phyloP scores from a whole-genome alignment of 805 yeast species.

The Lachancea sp. region DNA sequence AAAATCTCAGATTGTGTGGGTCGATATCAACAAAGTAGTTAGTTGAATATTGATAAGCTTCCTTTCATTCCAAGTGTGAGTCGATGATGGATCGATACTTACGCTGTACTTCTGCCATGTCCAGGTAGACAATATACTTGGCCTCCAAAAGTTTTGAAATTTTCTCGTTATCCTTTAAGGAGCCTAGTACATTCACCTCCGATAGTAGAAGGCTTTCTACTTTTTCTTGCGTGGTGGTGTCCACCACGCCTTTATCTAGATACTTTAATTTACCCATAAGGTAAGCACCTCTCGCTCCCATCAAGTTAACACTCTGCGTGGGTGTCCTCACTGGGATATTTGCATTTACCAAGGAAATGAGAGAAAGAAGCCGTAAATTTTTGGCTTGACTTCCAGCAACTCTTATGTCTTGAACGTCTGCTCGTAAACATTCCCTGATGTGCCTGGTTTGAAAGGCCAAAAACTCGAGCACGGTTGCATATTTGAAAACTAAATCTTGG shows the following conservation, averaged over 20 bases:
- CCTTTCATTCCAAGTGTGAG: background rate
- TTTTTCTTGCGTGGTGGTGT: slow-evolving; percentile 4
- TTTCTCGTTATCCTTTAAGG: background rate
- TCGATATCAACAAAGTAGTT: slow-evolving; percentile 37
- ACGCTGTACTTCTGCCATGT: slow-evolving; percentile 34
- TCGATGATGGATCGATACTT: slow-evolving; percentile 27
- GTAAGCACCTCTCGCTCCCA: slow-evolving; percentile 23
- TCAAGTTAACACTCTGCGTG: slow-evolving; percentile 11
- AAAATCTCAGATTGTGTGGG: slow-evolving; percentile 66
- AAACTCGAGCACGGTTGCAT: slow-evolving; percentile 44
- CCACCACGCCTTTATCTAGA: slow-evolving; percentile 5
- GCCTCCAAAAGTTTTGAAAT: slow-evolving; percentile 15
- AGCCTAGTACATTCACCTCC: background rate
- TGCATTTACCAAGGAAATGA: slow-evolving; percentile 27
- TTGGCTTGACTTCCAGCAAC: slow-evolving; percentile 51
- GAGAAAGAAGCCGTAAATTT: slow-evolving; percentile 37
- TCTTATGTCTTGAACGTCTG: slow-evolving; percentile 32
- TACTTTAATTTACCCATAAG: slow-evolving; percentile 17
- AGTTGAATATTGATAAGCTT: background rate
- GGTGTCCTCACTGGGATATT: slow-evolving; percentile 13
- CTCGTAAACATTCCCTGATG: slow-evolving; percentile 31
- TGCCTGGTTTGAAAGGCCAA: slow-evolving; percentile 45
- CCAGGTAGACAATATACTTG: slow-evolving; percentile 25
- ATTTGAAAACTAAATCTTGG: slow-evolving; percentile 36
- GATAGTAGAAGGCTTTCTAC: background rate